Percentiles rank a stretch among this genome's conserved stretches.
Evolutionary conservation across 2,329 filamentous ascomycete genomes (phyloP).

Genomic region (Aschersonia sp.): DNA sequence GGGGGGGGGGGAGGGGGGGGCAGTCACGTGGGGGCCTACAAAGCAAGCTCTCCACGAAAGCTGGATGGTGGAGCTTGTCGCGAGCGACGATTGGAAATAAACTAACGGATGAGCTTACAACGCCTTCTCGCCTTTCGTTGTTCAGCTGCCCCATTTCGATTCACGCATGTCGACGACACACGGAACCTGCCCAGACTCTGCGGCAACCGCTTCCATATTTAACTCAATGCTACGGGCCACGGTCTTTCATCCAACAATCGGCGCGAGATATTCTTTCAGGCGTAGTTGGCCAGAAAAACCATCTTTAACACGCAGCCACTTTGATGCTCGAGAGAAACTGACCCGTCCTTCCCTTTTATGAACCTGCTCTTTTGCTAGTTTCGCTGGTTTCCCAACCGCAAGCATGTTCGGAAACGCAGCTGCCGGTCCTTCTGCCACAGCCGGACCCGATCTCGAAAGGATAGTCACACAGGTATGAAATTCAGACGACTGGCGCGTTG

Average conservation of each 20-base stretch:
- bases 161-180: no score
- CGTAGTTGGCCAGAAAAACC: no score
- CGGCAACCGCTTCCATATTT: no score
- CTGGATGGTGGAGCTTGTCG: background rate
- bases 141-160: background rate
- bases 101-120: background rate
- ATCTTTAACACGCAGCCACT: no score
- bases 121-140: background rate
- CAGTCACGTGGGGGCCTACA: background rate
- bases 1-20: no score
- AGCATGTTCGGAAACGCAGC: conserved; percentile 43
- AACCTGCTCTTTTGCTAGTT: conserved; percentile 6
- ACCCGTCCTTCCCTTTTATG: background rate
- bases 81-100: background rate
- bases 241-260: no score
- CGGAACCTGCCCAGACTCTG: no score
- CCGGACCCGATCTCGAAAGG: conserved; percentile 56
- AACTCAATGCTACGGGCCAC: no score
- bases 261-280: no score
- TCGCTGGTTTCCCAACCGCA: conserved; percentile 21
- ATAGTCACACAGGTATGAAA: conserved; percentile 62
- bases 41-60: background rate
- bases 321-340: no score
- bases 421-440: conserved; percentile 20
- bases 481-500: background rate